Base-by-base conservation (phyloP, 768 basidiomycete species). In the Pulveroboletus sp. region DNA sequence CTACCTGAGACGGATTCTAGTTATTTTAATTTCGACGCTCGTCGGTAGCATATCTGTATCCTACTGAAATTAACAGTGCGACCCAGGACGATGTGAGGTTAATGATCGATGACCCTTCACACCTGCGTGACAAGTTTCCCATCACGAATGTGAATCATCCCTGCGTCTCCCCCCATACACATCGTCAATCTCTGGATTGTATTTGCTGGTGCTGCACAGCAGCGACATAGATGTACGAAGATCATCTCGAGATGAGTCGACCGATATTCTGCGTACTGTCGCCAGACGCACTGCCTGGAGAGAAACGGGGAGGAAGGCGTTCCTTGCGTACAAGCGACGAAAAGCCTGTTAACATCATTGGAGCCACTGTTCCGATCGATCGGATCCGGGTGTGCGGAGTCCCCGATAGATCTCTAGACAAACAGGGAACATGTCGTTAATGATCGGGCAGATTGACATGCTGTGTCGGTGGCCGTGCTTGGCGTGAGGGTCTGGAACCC, bases 221-320 rank as follows among this genome's bases (percentile, higher is more conserved):
- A 14, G 8, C 5, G 0, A 41, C 39, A 39, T 36, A 21, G 26
- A 70, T 83, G 39, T 50, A 89, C 92, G 89, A 36, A 98, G 77
- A 40, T 96, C 93, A 67, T 86, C 82, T 90, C 90, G 60, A 90
- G 91, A 64, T 91, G 88, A 57, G 79, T 82, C 58, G 95, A 71
- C 31, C 93, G 94, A 62, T 78, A 93, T 64, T 93, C 91, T 35
- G 87, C 88, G 56, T 83, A 92, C 91, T 93, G 41, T 39, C 50
- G 0, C n/a, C 11, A 13, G 26, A 42, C 11, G 15, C 6, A 2
- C 1, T 18, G 26, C 26, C n/a, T 35, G 41, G 11, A 38, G 13
- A 31, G 47, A n/a, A n/a, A 8, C 6, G 18, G 32, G 50, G 18
- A 31, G 41, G 31, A 10, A 30, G 26, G 58, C 77, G 44, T 53